A percentile compares a stretch with the other conserved stretches of the same genome.
phyloP scores from a whole-genome alignment of 139 green algal species.

The Coelastrella sp. region DNA sequence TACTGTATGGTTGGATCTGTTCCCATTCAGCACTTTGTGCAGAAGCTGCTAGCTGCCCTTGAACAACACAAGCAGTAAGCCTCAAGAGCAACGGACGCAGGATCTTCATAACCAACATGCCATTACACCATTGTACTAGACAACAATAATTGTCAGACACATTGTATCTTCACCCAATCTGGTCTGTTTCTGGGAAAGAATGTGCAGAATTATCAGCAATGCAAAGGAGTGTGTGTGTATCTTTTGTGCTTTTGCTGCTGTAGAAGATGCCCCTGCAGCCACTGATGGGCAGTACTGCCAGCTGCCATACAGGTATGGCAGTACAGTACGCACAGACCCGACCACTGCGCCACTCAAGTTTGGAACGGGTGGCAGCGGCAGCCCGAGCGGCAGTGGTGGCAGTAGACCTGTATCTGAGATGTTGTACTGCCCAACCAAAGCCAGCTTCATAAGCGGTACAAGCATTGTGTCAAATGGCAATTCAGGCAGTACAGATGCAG shows the following conservation, averaged over 20 bases:
- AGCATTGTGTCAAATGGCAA: not conserved
- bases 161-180: too few relatives aligned
- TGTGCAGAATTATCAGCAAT: too few relatives aligned
- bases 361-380: not conserved
- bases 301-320: conserved; percentile 20
- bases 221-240: too few relatives aligned
- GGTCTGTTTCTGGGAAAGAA: too few relatives aligned
- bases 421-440: conserved; percentile 16
- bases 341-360: not conserved
- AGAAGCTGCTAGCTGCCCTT: too few relatives aligned
- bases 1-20: too few relatives aligned
- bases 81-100: too few relatives aligned
- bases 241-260: not conserved
- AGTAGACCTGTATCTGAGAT: not conserved
- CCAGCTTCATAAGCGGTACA: not conserved
- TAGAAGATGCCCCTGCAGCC: not conserved
- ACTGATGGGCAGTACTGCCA: not conserved
- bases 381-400: not conserved
- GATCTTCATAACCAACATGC: too few relatives aligned
- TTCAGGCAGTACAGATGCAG: not conserved
- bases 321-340: not conserved
- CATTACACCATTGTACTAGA: too few relatives aligned
- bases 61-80: too few relatives aligned
- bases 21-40: too few relatives aligned
- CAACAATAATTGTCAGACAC: too few relatives aligned